phyloP scores from a whole-genome alignment of 129 eudicot species.

The Deinandra increscens region DNA sequence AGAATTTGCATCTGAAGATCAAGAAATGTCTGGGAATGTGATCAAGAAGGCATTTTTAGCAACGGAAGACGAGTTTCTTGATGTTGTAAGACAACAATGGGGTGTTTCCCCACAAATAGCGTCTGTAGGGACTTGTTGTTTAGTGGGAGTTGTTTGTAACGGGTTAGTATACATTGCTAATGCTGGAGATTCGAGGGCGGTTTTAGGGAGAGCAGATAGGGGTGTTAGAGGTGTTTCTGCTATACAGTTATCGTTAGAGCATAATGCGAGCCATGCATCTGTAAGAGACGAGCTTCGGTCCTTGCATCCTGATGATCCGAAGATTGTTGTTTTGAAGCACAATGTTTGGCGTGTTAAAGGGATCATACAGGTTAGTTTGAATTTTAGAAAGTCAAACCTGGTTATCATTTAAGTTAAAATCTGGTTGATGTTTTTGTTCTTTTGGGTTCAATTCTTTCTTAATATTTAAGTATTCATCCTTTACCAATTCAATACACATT shows the following conservation, averaged over 20 bases:
- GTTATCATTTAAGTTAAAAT: constrained; percentile 4
- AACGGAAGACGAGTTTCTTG: constrained; percentile 78
- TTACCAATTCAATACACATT: background rate
- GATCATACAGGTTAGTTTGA: constrained; percentile 70
- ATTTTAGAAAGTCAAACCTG: constrained; percentile 7
- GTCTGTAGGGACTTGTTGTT: constrained; percentile 85
- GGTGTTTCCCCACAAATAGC: constrained; percentile 66
- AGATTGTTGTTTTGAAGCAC: constrained; percentile 80
- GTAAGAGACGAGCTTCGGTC: constrained; percentile 73
- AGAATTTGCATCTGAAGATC: constrained; percentile 75
- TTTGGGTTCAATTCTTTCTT: background rate
- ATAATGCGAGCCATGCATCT: constrained; percentile 68
- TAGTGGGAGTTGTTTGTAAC: constrained; percentile 70
- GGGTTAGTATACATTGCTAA: constrained; percentile 79
- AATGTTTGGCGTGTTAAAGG: constrained; percentile 98
- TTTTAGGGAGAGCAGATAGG: constrained; percentile 70
- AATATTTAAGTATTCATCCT: background rate
- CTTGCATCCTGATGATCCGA: constrained; percentile 77
- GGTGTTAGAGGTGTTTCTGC: constrained; percentile 63
- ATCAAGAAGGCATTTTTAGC: constrained; percentile 81
- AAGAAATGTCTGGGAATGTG: constrained; percentile 67
- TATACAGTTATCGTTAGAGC: constrained; percentile 78
- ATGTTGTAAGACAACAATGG: constrained; percentile 70
- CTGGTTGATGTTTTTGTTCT: background rate
- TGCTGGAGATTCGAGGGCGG: constrained; percentile 94